Evolutionary conservation across 179 eudicot species (phyloP), one percentile per base, ranked within the genome.

Genomic region (Spinacia oleracea): DNA sequence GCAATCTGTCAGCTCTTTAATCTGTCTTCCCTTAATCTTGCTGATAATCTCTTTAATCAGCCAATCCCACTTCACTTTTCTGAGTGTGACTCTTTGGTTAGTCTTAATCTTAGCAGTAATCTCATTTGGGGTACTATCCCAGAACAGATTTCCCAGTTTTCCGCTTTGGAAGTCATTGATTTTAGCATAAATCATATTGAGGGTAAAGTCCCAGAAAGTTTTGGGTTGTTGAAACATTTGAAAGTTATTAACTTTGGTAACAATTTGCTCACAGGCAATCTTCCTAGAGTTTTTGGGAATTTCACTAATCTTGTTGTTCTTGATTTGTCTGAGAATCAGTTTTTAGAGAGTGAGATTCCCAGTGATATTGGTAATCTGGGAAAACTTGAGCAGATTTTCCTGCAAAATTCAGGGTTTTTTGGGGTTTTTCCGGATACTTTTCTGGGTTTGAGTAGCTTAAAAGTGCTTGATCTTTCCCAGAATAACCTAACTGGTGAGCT

Each of bases 121-220:
- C 91, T 91, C 73, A 86, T 94, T n/a, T 92, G 94, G 96, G 97
- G 96, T 16, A 82, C 92, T 43, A 90, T 94, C 80, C 97, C 98
- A 73, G 93, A 87, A 75, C 94, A 94, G 82, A 88, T 94, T 85
- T 91, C 94, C 21, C 88, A 76, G 86, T 91, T 94, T 75, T 72
- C 73, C 60, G 80, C 91, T n/a, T 64, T 94, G 71, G 73, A 73
- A 75, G 66, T 84, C 73, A 91, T 94, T 86, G 97, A 94, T 88
- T 87, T 94, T 1, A 90, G 97, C 77, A 89, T 66, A 69, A 94
- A 92, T 78, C 90, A 88, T 42, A 70, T 92, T 63, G 92, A 89
- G 74, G 97, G 98, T 4, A 84, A 74, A 53, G 88, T 94, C 85
- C 96, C 98, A 68, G 88, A 86, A 59, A 79, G 79, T 70, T 83